These are phyloP conservation scores for Lepidium sativum DNA, from an alignment of 345 rosid species.

Conservation along the genomic window DNA sequence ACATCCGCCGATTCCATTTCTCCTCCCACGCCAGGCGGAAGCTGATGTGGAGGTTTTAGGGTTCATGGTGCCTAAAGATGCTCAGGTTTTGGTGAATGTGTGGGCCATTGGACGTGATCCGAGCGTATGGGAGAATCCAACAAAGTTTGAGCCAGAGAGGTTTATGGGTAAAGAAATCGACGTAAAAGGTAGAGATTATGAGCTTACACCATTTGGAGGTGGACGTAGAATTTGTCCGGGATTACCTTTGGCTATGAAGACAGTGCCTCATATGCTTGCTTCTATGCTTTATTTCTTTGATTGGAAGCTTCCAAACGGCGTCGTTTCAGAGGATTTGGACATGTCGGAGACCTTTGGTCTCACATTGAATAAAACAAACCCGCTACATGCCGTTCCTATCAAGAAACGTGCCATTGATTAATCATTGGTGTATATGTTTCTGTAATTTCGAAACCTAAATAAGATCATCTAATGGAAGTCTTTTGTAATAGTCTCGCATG, in stretches of 20 bases:
- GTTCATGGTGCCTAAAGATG: not conserved
- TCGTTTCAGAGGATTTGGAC: not conserved
- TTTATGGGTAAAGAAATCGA: slow-evolving; percentile 1
- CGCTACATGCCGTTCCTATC: slow-evolving; percentile 1
- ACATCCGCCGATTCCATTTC: slow-evolving; percentile 31
- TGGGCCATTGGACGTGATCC: slow-evolving; percentile 13
- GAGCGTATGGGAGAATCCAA: slow-evolving; percentile 9
- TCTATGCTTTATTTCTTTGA: slow-evolving; percentile 15
- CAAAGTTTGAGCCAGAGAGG: slow-evolving; percentile 2
- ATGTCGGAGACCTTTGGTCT: slow-evolving; percentile 7
- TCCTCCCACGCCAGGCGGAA: slow-evolving; percentile 26
- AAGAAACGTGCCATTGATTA: not conserved
- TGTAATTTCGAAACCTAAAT: too few species aligned
- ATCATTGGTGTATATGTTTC: not conserved
- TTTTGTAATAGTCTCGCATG: too few species aligned
- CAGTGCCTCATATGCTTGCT: not conserved
- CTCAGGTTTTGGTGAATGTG: slow-evolving; percentile 7
- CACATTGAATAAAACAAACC: not conserved
- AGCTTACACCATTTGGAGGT: slow-evolving; percentile 15
- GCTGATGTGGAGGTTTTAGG: slow-evolving; percentile 6
- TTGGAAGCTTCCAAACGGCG: slow-evolving; percentile 7
- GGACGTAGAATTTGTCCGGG: slow-evolving; percentile 21
- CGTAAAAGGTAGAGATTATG: slow-evolving; percentile 2
- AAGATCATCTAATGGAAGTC: too few species aligned
- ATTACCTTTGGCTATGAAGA: not conserved